Evolutionary conservation across 257 asterid genomes (phyloP), one percentile per base, ranked within the genome.

Genomic region (Nicotiana noctiflora): DNA sequence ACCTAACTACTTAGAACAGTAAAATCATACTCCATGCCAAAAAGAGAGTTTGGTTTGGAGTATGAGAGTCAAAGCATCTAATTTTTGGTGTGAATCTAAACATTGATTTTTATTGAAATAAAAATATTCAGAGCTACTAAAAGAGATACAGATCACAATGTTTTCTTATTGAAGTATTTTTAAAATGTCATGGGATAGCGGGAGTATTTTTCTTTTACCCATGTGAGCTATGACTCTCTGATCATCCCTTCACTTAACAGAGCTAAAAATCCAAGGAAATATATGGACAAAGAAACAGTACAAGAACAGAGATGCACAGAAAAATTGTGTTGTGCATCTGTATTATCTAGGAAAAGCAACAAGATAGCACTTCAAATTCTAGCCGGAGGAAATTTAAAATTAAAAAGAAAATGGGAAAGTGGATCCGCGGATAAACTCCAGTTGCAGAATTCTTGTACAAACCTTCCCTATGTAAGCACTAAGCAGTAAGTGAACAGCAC

Each of bases 291-390:
- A 19, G n/a, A 19, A 68, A 68, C 49, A 40, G 51, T 40, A 21
- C 12, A 70, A 70, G 57, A 44, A 44, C 77, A 44, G 6, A 70
- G 21, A 23, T 70, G 32, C 46, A 70, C 44, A 12, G 18, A 0
- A 46, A 11, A 3, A 19, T 21, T 70, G 37, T 19, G 57, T 59
- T 70, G 57, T 5, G 56, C 59, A 70, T 44, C 65, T 8, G 57
- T 21, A 70, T 44, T 70, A 70, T 70, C 21, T 5, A 70, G 59
- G 77, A 40, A 70, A 70, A 70, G 72, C 56, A 21, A 72, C 78
- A 72, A n/a, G 25, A 46, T 72, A 72, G 23, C 57, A 23, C 21
- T 72, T 72, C 60, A 23, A 46, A 72, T 46, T 72, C 77, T 44
- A 72, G 37, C 8, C 8, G 23, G 32, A 13, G 21, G 14, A 72